phyloP scores from a whole-genome alignment of 768 basidiomycete species.

The Mycena venus region DNA sequence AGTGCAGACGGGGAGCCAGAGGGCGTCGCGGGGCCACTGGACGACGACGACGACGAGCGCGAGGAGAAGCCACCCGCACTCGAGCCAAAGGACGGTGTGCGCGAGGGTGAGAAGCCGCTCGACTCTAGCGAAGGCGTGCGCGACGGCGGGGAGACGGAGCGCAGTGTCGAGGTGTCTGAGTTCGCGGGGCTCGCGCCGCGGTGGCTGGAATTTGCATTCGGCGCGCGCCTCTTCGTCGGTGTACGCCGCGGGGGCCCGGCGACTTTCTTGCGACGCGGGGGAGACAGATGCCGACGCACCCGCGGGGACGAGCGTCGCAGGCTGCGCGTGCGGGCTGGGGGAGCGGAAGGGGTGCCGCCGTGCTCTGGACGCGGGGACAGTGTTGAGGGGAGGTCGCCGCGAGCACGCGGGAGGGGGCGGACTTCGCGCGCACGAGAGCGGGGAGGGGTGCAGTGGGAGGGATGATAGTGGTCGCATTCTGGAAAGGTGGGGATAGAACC shows the following conservation, averaged over 20 bases:
- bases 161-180: constrained; percentile 14
- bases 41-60: constrained; percentile 20
- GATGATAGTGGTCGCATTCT: not conserved
- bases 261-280: constrained; percentile 20
- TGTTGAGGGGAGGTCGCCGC: constrained; percentile 25
- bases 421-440: constrained; percentile 17
- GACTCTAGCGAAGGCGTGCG: constrained; percentile 30
- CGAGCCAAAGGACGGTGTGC: constrained; percentile 27
- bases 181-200: constrained; percentile 23
- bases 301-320: not conserved
- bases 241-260: constrained; percentile 26
- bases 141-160: constrained; percentile 10
- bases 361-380: constrained; percentile 19
- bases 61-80: constrained; percentile 12
- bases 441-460: constrained; percentile 2
- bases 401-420: not conserved
- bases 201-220: not conserved
- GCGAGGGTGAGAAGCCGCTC: constrained; percentile 23
- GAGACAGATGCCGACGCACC: not conserved
- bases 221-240: constrained; percentile 23
- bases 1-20: constrained; percentile 12
- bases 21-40: constrained; percentile 32
- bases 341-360: constrained; percentile 34
- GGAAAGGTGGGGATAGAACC: constrained; percentile 15
- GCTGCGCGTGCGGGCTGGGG: constrained; percentile 32